phyloP scores from a whole-genome alignment of 1,284 basidiomycete genomes.

The Puccinia hordei region DNA sequence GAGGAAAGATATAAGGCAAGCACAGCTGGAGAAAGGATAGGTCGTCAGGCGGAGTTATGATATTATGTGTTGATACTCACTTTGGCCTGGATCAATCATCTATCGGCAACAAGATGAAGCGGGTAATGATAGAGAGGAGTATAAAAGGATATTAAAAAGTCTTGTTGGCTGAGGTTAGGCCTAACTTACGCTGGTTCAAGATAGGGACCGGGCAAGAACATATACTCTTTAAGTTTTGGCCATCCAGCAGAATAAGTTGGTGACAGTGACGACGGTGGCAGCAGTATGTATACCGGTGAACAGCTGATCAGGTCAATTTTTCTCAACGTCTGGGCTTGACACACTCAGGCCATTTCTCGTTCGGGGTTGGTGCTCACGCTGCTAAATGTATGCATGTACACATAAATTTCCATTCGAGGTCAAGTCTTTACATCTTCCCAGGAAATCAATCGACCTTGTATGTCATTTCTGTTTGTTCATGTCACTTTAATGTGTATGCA shows the following conservation, averaged over 20 bases:
- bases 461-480: no score
- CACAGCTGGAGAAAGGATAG: neutral
- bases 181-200: slow-evolving; percentile 1
- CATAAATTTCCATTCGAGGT: neutral
- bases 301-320: neutral
- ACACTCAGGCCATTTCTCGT: slow-evolving; percentile 1
- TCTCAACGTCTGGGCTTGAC: neutral
- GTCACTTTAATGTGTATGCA: no score
- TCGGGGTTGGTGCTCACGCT: neutral
- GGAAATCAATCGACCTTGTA: no score
- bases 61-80: neutral
- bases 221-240: no score
- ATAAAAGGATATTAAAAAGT: neutral
- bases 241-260: no score
- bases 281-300: neutral
- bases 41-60: neutral
- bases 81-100: neutral
- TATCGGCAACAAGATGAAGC: neutral
- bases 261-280: neutral
- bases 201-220: neutral
- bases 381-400: neutral
- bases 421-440: no score
- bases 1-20: neutral
- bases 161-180: slow-evolving; percentile 1
- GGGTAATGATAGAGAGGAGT: neutral